Evolutionary conservation across 441 rosid species (phyloP).

Genomic region (Gossypium schwendimanii): DNA sequence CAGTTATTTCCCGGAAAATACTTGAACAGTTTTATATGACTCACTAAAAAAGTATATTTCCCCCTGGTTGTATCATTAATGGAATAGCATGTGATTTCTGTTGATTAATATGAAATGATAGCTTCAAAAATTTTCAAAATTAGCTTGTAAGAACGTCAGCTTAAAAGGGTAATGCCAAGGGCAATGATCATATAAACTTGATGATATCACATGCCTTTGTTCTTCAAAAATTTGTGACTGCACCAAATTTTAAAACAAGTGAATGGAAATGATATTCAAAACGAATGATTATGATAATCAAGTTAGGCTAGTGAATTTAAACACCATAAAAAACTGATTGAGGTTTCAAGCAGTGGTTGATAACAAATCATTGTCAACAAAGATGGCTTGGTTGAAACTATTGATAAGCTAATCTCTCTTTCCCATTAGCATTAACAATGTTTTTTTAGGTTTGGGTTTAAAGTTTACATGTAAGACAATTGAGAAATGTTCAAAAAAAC

Average conservation of each 20-base stretch:
- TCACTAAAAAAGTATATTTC: neutral
- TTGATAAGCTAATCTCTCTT: neutral
- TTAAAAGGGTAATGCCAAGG: neutral
- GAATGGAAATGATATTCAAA: neutral
- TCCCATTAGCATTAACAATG: neutral
- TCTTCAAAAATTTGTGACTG: neutral
- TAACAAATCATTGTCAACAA: slow-evolving; percentile 11
- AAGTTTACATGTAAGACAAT: neutral
- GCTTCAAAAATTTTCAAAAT: neutral
- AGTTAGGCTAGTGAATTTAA: neutral
- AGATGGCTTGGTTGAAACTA: neutral
- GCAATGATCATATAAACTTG: neutral
- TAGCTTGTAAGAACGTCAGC: neutral
- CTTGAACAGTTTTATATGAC: neutral
- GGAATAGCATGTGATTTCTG: neutral
- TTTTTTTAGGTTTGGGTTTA: neutral
- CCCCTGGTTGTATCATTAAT: neutral
- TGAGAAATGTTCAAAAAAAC: neutral
- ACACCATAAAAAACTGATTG: neutral
- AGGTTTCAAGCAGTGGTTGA: neutral
- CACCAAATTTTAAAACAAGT: neutral
- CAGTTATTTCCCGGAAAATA: neutral
- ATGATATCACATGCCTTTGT: neutral
- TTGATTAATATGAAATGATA: neutral
- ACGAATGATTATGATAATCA: neutral